A percentile compares a stretch with the other conserved stretches of the same genome.
Conservation (phyloP, 2,329 filamentous ascomycete genomes). For the Colletotrichum lupini region DNA sequence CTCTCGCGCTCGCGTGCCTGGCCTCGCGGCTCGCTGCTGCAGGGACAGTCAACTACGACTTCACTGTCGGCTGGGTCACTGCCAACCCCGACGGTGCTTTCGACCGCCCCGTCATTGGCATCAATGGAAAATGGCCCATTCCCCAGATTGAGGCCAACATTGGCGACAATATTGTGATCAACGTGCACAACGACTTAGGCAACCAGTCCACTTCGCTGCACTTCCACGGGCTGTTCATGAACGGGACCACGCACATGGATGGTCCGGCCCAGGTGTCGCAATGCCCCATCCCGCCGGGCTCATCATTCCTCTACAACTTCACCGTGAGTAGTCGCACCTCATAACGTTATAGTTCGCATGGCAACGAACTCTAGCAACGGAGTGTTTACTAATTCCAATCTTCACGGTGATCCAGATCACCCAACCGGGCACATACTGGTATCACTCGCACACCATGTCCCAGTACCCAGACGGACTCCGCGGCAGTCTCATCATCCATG, state of each 20-base stretch:
- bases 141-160: slow-evolving; percentile 72
- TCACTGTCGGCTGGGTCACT: slow-evolving; percentile 77
- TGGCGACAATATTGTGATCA: slow-evolving; percentile 71
- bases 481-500: slow-evolving; percentile 74
- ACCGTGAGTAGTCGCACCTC: slow-evolving; percentile 54
- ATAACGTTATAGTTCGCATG: no score
- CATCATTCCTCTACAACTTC: slow-evolving; percentile 76
- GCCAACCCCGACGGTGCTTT: slow-evolving; percentile 77
- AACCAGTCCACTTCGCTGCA: slow-evolving; percentile 73
- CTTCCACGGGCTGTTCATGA: slow-evolving; percentile 79
- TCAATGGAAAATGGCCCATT: slow-evolving; percentile 82
- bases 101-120: slow-evolving; percentile 76
- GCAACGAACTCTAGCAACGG: no score
- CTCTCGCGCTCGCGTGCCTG: no score
- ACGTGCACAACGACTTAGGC: slow-evolving; percentile 68
- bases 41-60: slow-evolving; percentile 59
- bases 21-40: no score
- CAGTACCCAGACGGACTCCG: slow-evolving; percentile 77
- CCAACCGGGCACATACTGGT: slow-evolving; percentile 83
- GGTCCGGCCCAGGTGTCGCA: slow-evolving; percentile 75
- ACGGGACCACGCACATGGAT: slow-evolving; percentile 77
- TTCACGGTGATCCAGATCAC: slow-evolving; percentile 52
- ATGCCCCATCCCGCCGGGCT: slow-evolving; percentile 72
- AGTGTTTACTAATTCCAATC: no score
- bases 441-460: slow-evolving; percentile 75